phyloP scores from a whole-genome alignment of 306 rosid genomes.

The Acacia crassicarpa region DNA sequence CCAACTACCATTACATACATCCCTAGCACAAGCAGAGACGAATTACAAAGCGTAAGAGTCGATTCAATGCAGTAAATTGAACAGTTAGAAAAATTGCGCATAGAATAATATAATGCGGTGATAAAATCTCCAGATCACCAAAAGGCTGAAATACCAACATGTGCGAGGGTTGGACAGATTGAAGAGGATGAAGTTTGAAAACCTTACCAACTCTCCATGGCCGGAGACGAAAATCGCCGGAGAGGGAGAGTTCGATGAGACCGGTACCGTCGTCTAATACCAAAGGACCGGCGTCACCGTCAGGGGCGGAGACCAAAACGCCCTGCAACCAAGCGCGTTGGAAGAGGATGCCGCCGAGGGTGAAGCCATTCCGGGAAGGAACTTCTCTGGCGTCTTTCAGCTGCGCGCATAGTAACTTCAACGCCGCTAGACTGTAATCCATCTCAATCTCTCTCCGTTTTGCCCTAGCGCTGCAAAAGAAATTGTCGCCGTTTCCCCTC shows the following conservation, averaged over 20 bases:
- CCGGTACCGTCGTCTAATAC: slow-evolving; percentile 84
- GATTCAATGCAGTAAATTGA: not conserved
- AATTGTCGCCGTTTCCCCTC: not conserved
- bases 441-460: slow-evolving; percentile 29
- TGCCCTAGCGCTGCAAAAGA: not conserved
- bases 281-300: slow-evolving; percentile 29
- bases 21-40: slow-evolving; percentile 38
- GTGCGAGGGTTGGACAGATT: not conserved
- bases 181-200: not conserved
- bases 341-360: slow-evolving; percentile 73
- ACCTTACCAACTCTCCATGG: slow-evolving; percentile 56
- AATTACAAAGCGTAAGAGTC: not conserved
- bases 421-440: slow-evolving; percentile 76
- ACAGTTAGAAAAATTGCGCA: not conserved
- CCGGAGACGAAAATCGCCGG: slow-evolving; percentile 54
- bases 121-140: not conserved
- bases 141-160: not conserved
- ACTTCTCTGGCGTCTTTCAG: slow-evolving; percentile 56
- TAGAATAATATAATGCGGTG: not conserved
- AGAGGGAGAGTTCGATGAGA: slow-evolving; percentile 55
- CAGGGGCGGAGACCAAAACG: slow-evolving; percentile 47
- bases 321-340: slow-evolving; percentile 93
- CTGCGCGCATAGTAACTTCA: slow-evolving; percentile 63
- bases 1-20: slow-evolving; percentile 93
- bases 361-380: slow-evolving; percentile 38